A percentile compares a stretch with the other conserved stretches of the same genome.
These are phyloP conservation scores for Globisporangium okanoganense DNA, from an alignment of 352 stramenopile genomes.

Conservation along the genomic window DNA sequence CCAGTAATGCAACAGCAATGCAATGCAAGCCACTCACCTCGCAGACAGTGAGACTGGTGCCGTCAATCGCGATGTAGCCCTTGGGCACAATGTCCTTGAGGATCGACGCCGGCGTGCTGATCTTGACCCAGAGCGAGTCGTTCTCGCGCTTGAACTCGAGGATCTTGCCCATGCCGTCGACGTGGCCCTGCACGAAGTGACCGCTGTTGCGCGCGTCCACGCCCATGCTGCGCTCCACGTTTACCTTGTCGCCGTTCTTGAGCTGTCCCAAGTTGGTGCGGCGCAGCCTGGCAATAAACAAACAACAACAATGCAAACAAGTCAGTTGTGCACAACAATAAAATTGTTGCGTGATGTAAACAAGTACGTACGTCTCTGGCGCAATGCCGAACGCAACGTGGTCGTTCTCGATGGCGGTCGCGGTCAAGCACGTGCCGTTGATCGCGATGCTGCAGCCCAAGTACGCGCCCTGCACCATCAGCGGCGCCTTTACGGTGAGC, in stretches of 20 bases:
- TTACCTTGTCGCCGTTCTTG: constrained; percentile 90
- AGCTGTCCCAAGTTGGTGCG: constrained; percentile 88
- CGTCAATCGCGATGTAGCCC: constrained; percentile 98
- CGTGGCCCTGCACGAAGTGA: constrained; percentile 98
- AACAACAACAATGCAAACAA: neutral
- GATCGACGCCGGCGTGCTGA: constrained; percentile 74
- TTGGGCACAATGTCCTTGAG: constrained; percentile 91
- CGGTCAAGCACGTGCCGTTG: constrained; percentile 97
- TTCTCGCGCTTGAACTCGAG: constrained; percentile 87
- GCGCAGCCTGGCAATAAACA: constrained; percentile 48
- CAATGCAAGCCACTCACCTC: constrained; percentile 35
- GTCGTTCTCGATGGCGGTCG: constrained; percentile 87
- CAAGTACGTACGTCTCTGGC: constrained; percentile 85
- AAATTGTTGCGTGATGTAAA: neutral
- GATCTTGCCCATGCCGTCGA: constrained; percentile 94
- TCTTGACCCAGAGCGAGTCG: constrained; percentile 96
- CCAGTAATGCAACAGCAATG: constrained; percentile 12
- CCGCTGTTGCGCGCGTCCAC: constrained; percentile 94
- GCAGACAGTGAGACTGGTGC: constrained; percentile 97
- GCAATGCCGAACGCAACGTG: constrained; percentile 93
- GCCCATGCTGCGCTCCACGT: constrained; percentile 89
- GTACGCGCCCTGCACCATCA: constrained; percentile 86
- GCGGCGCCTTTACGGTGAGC: constrained; percentile 74
- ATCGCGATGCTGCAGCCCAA: constrained; percentile 95
- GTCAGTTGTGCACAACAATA: neutral